Percentiles rank a stretch among this genome's conserved stretches.
Evolutionary conservation across 352 stramenopile genomes (phyloP).

Genomic region (Phytophthora foliorum): DNA sequence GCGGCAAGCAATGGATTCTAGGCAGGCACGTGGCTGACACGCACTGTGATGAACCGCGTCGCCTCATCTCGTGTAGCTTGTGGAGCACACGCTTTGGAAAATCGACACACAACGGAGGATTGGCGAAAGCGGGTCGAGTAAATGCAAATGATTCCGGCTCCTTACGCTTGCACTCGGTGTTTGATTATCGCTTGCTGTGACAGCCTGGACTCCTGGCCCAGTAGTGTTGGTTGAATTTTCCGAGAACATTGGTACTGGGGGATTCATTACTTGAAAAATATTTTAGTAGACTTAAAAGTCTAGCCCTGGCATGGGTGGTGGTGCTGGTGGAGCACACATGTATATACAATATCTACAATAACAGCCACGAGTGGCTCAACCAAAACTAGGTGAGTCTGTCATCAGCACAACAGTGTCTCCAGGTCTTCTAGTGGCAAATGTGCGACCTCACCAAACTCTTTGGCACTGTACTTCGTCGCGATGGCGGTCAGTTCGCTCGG

Average conservation of each 20-base stretch:
- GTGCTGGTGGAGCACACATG: constrained; percentile 12
- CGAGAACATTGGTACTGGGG: background rate
- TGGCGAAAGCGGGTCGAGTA: constrained; percentile 14
- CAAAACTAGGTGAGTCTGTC: constrained; percentile 13
- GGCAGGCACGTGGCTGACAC: constrained; percentile 2
- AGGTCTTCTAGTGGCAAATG: constrained; percentile 48
- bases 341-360: constrained; percentile 46
- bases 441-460: constrained; percentile 47
- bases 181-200: background rate
- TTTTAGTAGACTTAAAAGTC: too few relatives aligned
- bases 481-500: constrained; percentile 54
- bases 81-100: constrained; percentile 14
- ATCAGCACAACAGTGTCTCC: constrained; percentile 39
- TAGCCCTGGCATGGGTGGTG: constrained; percentile 12
- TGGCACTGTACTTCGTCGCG: constrained; percentile 54
- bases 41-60: background rate
- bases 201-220: too few relatives aligned
- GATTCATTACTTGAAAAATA: constrained; percentile 44
- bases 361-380: constrained; percentile 23
- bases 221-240: too few relatives aligned
- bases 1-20: constrained; percentile 80
- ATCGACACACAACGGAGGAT: background rate
- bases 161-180: background rate
- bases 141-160: constrained; percentile 19
- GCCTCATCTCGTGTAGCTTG: background rate